phyloP scores from a whole-genome alignment of 257 asterid genomes.

The Penstemon newberryi region DNA sequence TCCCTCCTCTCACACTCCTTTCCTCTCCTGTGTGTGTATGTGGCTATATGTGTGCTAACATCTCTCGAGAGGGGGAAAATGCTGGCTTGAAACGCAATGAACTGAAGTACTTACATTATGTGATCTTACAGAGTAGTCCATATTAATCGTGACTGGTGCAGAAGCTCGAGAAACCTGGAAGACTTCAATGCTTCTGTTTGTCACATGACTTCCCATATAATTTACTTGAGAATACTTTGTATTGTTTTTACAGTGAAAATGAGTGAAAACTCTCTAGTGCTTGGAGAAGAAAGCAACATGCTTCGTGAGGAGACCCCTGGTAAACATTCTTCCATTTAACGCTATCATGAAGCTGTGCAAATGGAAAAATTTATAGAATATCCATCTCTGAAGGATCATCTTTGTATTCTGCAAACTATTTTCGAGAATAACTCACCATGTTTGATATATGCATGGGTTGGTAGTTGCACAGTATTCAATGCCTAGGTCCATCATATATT shows the following conservation, averaged over 20 bases:
- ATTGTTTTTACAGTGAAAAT: conserved; percentile 50
- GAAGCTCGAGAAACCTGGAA: background rate
- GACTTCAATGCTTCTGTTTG: conserved; percentile 1
- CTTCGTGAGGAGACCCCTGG: conserved; percentile 62
- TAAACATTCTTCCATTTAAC: conserved; percentile 31
- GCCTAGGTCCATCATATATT: background rate
- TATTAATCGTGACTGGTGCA: background rate
- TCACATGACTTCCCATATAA: conserved; percentile 7
- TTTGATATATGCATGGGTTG: conserved; percentile 17
- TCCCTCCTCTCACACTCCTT: background rate
- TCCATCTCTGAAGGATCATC: conserved; percentile 1
- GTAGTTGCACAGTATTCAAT: background rate
- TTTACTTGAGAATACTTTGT: conserved; percentile 22
- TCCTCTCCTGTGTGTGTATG: background rate
- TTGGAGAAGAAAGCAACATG: conserved; percentile 53
- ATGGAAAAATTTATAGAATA: background rate
- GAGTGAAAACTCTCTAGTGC: conserved; percentile 46
- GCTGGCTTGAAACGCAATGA: conserved; percentile 9
- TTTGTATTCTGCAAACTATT: background rate
- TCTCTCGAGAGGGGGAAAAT: conserved; percentile 18
- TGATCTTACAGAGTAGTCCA: background rate
- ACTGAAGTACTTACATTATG: background rate
- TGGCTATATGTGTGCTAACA: background rate
- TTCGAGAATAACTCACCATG: conserved; percentile 8
- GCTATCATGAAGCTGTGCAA: conserved; percentile 15